These are phyloP conservation scores for Aaosphaeria pasadenensis DNA, from an alignment of 2,329 filamentous ascomycete genomes.

Conservation along the genomic window DNA sequence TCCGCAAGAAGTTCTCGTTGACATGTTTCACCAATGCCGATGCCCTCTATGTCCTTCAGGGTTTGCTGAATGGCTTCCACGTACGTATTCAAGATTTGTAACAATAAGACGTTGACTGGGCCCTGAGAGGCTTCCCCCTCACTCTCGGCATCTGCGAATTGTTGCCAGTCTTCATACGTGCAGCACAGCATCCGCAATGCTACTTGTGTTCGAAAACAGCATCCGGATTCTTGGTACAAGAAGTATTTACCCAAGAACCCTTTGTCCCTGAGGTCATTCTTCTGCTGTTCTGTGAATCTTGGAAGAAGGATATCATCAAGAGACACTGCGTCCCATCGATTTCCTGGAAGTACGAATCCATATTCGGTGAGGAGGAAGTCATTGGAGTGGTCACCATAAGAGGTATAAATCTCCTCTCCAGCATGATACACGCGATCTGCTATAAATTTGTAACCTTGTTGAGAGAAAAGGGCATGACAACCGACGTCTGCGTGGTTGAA, in stretches of 20 bases:
- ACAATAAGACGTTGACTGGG: not conserved
- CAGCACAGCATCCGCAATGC: not conserved
- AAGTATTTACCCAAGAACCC: slow-evolving; percentile 34
- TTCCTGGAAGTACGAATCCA: slow-evolving; percentile 43
- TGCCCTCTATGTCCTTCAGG: not conserved
- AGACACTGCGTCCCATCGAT: slow-evolving; percentile 38
- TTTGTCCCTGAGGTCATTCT: slow-evolving; percentile 38
- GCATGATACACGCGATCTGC: slow-evolving; percentile 51
- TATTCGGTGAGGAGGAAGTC: slow-evolving; percentile 72
- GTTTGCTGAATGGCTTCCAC: not conserved
- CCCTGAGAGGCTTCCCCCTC: not conserved
- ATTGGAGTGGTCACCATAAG: slow-evolving; percentile 68
- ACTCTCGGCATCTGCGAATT: not conserved
- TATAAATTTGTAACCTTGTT: slow-evolving; percentile 54
- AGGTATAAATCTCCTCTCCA: slow-evolving; percentile 66
- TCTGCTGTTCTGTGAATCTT: slow-evolving; percentile 27
- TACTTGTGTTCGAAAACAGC: not conserved
- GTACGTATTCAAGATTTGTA: not conserved
- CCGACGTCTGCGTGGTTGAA: slow-evolving; percentile 57
- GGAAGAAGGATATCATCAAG: slow-evolving; percentile 44
- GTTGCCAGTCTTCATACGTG: not conserved
- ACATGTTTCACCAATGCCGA: not conserved
- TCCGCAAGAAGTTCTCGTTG: not conserved
- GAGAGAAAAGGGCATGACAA: slow-evolving; percentile 53
- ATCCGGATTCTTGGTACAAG: not conserved